These are phyloP conservation scores for Lonicera japonica DNA, from an alignment of 129 eudicot species.

Conservation along the genomic window DNA sequence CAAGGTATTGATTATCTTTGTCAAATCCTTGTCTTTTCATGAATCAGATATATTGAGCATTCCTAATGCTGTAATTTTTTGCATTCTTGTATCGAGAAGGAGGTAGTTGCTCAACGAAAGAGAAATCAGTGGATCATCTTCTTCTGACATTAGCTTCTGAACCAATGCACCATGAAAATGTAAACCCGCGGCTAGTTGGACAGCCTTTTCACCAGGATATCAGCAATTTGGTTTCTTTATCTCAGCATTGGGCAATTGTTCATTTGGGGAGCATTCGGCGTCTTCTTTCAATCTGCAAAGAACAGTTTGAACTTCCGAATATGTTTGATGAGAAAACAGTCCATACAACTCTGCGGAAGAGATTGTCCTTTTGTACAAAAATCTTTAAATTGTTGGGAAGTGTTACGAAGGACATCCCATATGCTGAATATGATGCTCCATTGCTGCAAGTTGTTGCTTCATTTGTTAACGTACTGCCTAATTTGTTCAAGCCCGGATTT, in stretches of 20 bases:
- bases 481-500: constrained; percentile 42
- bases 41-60: neutral
- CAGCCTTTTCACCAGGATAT: constrained; percentile 39
- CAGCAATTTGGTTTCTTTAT: constrained; percentile 44
- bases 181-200: constrained; percentile 30
- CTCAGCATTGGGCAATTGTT: constrained; percentile 75
- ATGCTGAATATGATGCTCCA: constrained; percentile 42
- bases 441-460: constrained; percentile 56
- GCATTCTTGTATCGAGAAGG: constrained; percentile 39
- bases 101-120: constrained; percentile 56
- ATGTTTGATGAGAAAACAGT: constrained; percentile 56
- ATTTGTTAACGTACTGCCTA: constrained; percentile 55
- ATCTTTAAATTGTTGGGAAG: constrained; percentile 61
- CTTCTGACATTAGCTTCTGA: constrained; percentile 67
- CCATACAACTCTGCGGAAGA: constrained; percentile 41
- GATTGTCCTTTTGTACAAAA: constrained; percentile 50
- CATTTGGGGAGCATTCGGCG: constrained; percentile 70
- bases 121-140: constrained; percentile 61
- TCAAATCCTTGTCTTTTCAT: neutral
- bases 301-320: constrained; percentile 39
- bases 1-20: constrained; percentile 48
- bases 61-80: constrained; percentile 13
- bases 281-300: constrained; percentile 44
- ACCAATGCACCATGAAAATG: constrained; percentile 37
- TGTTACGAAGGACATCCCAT: constrained; percentile 50